phyloP scores from a whole-genome alignment of 208 protist genomes.

The Tritrichomonas foetus region DNA sequence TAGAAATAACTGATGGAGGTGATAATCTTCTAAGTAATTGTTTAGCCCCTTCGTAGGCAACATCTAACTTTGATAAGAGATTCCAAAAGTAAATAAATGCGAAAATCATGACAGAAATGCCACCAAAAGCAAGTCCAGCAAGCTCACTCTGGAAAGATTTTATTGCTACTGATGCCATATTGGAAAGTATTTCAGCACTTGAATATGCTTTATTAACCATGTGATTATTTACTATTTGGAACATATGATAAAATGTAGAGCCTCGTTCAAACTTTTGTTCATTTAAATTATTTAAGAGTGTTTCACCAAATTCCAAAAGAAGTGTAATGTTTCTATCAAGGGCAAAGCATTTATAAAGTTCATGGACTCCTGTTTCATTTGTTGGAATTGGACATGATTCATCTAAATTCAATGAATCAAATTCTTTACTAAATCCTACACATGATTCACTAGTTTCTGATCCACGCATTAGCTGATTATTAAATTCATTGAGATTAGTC shows the following conservation, averaged over 20 bases:
- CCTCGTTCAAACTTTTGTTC: background rate
- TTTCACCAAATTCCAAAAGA: background rate
- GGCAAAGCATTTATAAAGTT: background rate
- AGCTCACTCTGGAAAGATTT: background rate
- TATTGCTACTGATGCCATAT: background rate
- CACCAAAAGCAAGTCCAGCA: background rate
- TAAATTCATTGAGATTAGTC: no score
- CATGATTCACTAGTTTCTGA: background rate
- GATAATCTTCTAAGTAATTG: constrained; percentile 14
- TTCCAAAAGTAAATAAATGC: background rate
- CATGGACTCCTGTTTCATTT: background rate
- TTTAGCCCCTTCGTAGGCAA: background rate
- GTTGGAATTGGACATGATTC: background rate
- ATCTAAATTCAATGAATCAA: background rate
- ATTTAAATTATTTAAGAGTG: background rate
- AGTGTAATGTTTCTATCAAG: background rate
- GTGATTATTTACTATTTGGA: background rate
- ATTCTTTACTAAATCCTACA: background rate
- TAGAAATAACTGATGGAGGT: background rate
- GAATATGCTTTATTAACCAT: background rate
- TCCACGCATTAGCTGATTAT: background rate
- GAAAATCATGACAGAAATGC: background rate
- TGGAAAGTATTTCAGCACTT: background rate
- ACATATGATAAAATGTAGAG: background rate
- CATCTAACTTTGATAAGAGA: background rate